Evolutionary conservation across 75 land plant genomes (phyloP), one percentile per base, ranked within the genome.

Genomic region (Larix kaempferi): DNA sequence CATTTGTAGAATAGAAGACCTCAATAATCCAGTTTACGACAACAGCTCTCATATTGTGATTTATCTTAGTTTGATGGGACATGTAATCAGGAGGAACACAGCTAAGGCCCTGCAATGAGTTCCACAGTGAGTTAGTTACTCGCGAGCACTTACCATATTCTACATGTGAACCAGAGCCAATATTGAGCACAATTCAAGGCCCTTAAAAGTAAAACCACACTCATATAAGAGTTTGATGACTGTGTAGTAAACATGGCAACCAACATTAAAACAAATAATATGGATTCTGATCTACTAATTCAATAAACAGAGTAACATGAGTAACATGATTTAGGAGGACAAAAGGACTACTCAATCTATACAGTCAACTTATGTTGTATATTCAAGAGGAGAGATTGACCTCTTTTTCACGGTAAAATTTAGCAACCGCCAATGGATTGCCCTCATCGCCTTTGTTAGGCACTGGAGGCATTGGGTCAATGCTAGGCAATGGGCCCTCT

Each of bases 21-120:
- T 94, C 98, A 56, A 94, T 92, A 3, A 94, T 85, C 98, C 98
- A 94, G 66, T 94, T 95, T 22, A 94, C 82, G 15, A 94, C 87
- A 62, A 94, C 89, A 3, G 88, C 95, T 76, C 98, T 85, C 98
- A 94, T 94, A 59, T 84, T 90, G 35, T 94, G 83, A 61, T 94
- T 94, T 63, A 94, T 87, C 56, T 90, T 91, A 14, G 71, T 19
- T 76, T 94, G 98, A 6, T 69, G 80, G 2, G 78, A 77, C 98
- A 94, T 94, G 77, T 94, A 94, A 41, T 90, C 81, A 2, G 89
- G 80, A 29, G 86, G 75, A 55, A 84, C 89, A 72, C 89, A 87
- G 71, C 86, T 87, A 17, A 80, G 69, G 17, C 75, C 27, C 85
- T 83, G 61, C 60, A 10, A 56, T 27, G 54, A 44, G 33, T 39